A percentile compares a stretch with the other conserved stretches of the same genome.
Evolutionary conservation across 2,329 filamentous ascomycete genomes (phyloP).

Genomic region (Chaetomiaceae sp.): DNA sequence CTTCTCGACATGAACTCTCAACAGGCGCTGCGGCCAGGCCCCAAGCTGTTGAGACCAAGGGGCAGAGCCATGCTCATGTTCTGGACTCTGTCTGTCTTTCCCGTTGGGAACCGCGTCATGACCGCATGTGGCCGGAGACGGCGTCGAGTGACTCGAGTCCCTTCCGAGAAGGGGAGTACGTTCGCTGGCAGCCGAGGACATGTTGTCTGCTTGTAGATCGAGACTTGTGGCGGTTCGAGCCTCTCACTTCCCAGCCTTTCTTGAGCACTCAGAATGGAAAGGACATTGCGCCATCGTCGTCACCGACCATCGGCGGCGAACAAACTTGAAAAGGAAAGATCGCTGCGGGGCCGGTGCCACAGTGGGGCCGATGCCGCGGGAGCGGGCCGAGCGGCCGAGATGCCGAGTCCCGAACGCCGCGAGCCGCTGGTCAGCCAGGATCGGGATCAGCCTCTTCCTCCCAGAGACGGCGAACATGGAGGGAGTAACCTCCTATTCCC

Average conservation of each 20-base stretch:
- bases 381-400: background rate
- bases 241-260: background rate
- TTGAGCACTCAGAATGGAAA: background rate
- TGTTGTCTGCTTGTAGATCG: background rate
- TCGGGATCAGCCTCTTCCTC: too few relatives aligned
- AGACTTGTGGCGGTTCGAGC: background rate
- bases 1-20: slow-evolving; percentile 17
- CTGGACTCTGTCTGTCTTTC: background rate
- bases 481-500: too few relatives aligned
- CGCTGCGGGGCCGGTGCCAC: background rate
- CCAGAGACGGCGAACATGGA: too few relatives aligned
- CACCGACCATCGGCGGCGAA: background rate
- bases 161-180: slow-evolving; percentile 3
- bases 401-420: background rate
- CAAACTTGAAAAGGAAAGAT: too few relatives aligned
- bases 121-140: background rate
- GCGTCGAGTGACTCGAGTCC: background rate
- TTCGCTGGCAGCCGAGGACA: background rate
- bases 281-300: background rate
- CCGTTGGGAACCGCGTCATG: background rate
- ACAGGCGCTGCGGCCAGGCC: background rate
- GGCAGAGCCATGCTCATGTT: background rate
- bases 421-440: too few relatives aligned
- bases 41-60: background rate
- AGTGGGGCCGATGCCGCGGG: background rate